A percentile compares a stretch with the other conserved stretches of the same genome.
Conservation (phyloP, 2,329 filamentous ascomycete species). For the Lasiodiplodia theobromae region DNA sequence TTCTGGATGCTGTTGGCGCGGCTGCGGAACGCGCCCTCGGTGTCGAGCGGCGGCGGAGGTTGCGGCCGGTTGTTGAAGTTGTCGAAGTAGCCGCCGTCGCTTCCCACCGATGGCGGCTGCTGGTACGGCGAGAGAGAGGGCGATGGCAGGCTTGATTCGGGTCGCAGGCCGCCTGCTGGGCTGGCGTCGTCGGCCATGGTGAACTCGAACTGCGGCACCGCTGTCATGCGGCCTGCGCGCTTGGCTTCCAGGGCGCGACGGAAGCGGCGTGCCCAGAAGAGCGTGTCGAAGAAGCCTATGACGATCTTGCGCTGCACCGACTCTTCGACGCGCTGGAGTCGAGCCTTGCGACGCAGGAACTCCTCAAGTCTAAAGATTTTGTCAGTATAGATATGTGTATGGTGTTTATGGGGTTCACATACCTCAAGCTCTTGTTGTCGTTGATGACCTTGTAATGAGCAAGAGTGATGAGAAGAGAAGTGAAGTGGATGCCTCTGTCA, state of each 20-base stretch:
- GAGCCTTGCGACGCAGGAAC: constrained; percentile 86
- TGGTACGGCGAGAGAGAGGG: constrained; percentile 37
- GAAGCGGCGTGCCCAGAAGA: constrained; percentile 87
- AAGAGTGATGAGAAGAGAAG: constrained; percentile 89
- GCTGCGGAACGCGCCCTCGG: constrained; percentile 35
- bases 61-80: constrained; percentile 2
- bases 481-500: constrained; percentile 89
- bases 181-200: constrained; percentile 81
- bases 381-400: neutral
- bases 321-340: constrained; percentile 92
- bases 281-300: constrained; percentile 92
- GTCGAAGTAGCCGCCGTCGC: constrained; percentile 18
- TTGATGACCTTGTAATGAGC: constrained; percentile 99
- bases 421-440: constrained; percentile 93
- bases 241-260: constrained; percentile 76
- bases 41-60: neutral
- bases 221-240: constrained; percentile 76
- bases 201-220: constrained; percentile 70
- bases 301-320: constrained; percentile 90
- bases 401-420: constrained; percentile 33
- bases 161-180: constrained; percentile 37
- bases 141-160: constrained; percentile 33
- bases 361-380: constrained; percentile 75
- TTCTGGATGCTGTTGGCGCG: constrained; percentile 49
- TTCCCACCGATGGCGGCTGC: neutral